These are phyloP conservation scores for Solanum sitiens DNA, from an alignment of 257 asterid species.

Conservation along the genomic window DNA sequence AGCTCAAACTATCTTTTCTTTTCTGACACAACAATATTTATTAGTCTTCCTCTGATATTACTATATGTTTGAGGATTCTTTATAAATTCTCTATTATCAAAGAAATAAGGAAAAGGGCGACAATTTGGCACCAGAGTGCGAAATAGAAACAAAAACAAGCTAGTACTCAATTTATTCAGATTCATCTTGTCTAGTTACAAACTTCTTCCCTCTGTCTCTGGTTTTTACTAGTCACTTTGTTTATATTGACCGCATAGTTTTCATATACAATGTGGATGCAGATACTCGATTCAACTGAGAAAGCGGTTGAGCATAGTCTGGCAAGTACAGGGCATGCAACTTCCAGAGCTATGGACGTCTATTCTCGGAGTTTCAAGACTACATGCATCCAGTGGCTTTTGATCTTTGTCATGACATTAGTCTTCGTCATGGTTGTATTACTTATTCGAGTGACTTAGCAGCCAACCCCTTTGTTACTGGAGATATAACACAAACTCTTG, in stretches of 20 bases:
- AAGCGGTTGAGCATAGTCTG: conserved; percentile 81
- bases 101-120: too few species aligned
- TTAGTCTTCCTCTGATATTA: not conserved
- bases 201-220: not conserved
- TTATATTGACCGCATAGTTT: not conserved
- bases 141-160: not conserved
- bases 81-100: not conserved
- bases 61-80: not conserved
- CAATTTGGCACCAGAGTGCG: not conserved
- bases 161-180: not conserved
- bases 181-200: not conserved
- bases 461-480: not conserved
- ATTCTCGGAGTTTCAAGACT: conserved; percentile 63
- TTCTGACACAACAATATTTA: not conserved
- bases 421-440: conserved; percentile 75
- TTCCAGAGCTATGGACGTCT: conserved; percentile 53
- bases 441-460: conserved; percentile 72
- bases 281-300: conserved; percentile 87
- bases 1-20: not conserved
- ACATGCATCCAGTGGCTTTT: conserved; percentile 72
- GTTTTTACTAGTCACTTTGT: not conserved
- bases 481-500: not conserved
- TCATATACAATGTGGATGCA: conserved; percentile 9
- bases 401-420: conserved; percentile 52
- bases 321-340: conserved; percentile 80